Evolutionary conservation across 176 grass and related monocot species (phyloP).

Genomic region (Zizania latifolia): DNA sequence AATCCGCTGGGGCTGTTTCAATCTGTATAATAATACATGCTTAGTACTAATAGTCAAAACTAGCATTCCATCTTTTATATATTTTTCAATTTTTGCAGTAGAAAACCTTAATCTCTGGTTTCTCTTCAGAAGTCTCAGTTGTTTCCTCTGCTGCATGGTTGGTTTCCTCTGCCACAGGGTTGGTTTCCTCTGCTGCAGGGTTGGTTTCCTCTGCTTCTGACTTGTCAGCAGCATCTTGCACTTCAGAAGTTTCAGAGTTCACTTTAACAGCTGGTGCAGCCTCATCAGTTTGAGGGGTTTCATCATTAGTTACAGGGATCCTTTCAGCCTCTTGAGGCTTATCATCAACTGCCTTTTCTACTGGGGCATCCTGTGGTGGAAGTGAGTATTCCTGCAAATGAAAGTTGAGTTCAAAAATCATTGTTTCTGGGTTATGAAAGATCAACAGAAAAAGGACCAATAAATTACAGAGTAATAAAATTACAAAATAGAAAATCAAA

Average conservation of each 20-base stretch:
- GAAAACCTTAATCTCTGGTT: slow-evolving; percentile 67
- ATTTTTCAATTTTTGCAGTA: not conserved
- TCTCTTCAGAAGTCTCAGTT: slow-evolving; percentile 46
- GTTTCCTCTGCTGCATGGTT: slow-evolving; percentile 42
- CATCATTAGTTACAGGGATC: slow-evolving; percentile 35
- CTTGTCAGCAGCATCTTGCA: slow-evolving; percentile 25
- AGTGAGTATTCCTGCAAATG: slow-evolving; percentile 64
- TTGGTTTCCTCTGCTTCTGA: slow-evolving; percentile 35
- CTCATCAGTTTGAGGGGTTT: slow-evolving; percentile 24
- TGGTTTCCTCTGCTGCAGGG: slow-evolving; percentile 42
- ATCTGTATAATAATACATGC: slow-evolving; percentile 38
- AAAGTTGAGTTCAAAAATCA: not conserved
- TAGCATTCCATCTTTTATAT: not conserved
- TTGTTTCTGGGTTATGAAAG: not conserved
- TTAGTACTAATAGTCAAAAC: slow-evolving; percentile 10
- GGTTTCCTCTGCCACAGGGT: slow-evolving; percentile 34
- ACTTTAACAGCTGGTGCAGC: slow-evolving; percentile 21
- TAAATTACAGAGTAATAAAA: slow-evolving; percentile 22
- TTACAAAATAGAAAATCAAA: not conserved
- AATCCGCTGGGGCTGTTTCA: slow-evolving; percentile 88
- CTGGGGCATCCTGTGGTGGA: slow-evolving; percentile 34
- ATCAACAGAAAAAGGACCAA: not conserved
- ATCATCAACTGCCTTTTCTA: slow-evolving; percentile 35
- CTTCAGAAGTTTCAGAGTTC: slow-evolving; percentile 34
- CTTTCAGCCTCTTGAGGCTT: slow-evolving; percentile 17